Percentiles rank a stretch among this genome's conserved stretches.
Evolutionary conservation across 441 rosid genomes (phyloP).

Genomic region (Arabidopsis lyrata): DNA sequence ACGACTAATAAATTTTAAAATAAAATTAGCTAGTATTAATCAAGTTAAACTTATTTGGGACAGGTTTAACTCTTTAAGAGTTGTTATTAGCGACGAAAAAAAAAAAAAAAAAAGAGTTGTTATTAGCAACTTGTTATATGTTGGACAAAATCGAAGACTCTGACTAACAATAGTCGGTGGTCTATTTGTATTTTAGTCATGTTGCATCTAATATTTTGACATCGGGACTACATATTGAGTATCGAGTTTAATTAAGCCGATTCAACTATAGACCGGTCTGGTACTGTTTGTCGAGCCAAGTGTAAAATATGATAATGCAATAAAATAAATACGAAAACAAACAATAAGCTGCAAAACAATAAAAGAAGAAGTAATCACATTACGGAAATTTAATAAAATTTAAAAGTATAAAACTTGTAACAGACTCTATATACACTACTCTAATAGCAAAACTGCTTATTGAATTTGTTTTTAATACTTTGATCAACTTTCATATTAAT

Average conservation of each 20-base stretch:
- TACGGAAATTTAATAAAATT: too few species aligned
- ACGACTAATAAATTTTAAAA: neutral
- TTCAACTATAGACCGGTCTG: conserved; percentile 3
- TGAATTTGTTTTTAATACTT: neutral
- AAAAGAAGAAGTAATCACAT: too few species aligned
- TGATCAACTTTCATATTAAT: conserved; percentile 6
- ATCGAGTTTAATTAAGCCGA: too few species aligned
- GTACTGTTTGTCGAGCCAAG: conserved; percentile 6
- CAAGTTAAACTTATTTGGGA: neutral
- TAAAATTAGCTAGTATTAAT: neutral
- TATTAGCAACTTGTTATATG: neutral
- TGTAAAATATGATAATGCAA: neutral
- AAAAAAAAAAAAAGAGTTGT: too few species aligned
- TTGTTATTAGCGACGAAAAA: too few species aligned
- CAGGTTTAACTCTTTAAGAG: neutral
- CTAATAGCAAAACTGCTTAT: neutral
- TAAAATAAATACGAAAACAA: neutral
- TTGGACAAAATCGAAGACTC: neutral
- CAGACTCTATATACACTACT: too few species aligned
- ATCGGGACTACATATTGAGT: neutral
- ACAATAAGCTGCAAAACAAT: too few species aligned
- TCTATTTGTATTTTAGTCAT: conserved; percentile 1
- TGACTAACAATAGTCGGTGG: conserved; percentile 4
- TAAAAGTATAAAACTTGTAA: too few species aligned
- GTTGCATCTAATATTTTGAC: neutral